These are phyloP conservation scores for Lactarius psammicola DNA, from an alignment of 768 basidiomycete genomes.

Conservation along the genomic window DNA sequence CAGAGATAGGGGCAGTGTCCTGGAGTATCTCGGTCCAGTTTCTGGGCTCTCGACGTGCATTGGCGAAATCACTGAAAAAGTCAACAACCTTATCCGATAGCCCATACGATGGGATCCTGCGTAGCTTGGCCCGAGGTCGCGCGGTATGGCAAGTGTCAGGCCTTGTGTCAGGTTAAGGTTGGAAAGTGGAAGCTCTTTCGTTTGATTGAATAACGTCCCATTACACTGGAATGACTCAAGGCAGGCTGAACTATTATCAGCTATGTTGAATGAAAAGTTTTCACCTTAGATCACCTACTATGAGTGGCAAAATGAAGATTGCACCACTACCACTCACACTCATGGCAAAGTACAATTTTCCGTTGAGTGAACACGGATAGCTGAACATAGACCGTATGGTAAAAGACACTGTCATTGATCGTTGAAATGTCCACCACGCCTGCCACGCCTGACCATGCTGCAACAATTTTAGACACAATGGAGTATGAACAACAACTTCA, in stretches of 20 bases:
- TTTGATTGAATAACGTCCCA: conserved; percentile 27
- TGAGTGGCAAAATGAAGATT: not conserved
- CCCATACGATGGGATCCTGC: conserved; percentile 31
- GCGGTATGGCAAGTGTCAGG: conserved; percentile 33
- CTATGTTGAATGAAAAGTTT: conserved; percentile 25
- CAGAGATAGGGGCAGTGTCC: conserved; percentile 49
- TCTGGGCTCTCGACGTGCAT: conserved; percentile 45
- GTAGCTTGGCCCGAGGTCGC: conserved; percentile 33
- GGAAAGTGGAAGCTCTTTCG: conserved; percentile 21
- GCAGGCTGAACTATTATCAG: conserved; percentile 3
- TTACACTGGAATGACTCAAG: conserved; percentile 25
- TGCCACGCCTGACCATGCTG: not conserved
- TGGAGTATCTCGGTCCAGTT: conserved; percentile 49
- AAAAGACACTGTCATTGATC: not conserved
- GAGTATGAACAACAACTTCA: not conserved
- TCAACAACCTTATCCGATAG: conserved; percentile 41
- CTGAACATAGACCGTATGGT: too few relatives aligned
- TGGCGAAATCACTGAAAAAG: conserved; percentile 45
- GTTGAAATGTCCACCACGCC: too few relatives aligned
- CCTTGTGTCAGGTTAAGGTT: conserved; percentile 12
- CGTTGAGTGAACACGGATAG: too few relatives aligned
- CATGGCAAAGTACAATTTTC: conserved; percentile 25
- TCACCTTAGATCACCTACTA: conserved; percentile 2
- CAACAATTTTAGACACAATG: not conserved
- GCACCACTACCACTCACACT: conserved; percentile 9